Evolutionary conservation across 2,329 filamentous ascomycete species (phyloP), one percentile per base, ranked within the genome.

Genomic region (Fusarium fujikuroi): DNA sequence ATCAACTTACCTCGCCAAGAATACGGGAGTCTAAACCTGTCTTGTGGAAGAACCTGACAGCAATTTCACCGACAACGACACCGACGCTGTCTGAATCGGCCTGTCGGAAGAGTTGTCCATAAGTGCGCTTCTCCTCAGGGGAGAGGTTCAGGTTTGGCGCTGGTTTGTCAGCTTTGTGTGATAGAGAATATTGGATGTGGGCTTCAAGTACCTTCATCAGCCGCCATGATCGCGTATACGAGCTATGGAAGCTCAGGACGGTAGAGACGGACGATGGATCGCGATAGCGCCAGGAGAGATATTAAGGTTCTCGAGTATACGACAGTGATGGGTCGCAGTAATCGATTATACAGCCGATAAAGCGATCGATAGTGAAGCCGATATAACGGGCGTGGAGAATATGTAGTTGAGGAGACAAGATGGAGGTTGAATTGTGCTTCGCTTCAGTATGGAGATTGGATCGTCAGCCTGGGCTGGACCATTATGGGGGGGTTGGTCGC

Each of bases 21-120:
- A 96, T 88, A 70, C 93, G 91, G 60, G 95, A 94, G 70, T 95
- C 91, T 54, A 99, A 87, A 76, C 93, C 92, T 50, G 96, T 98
- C 87, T 96, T 96, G 84, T 98, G 95, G 81, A 99, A 99, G 87
- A 99, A 98, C 81, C 95, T 94, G 82, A 99, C 95, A 66, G 96
- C 96, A 70, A 97, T 89, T 83, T 99, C 96, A 83, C 96, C 96
- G 23, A 96, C 98, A 39, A 99, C 94, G 73, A 98, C 95, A 63
- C 95, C 95, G 65, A 97, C 92, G 80, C 90, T 93, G 77, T 98
- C 96, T 67, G 92, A 93, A 83, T 99, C 96, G 75, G 96, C 96
- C 78, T 95, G 92, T 82, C 93, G 91, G 85, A 99, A 98, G 72
- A 99, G 91, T 83, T 96, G 94, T 77, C 93, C 94, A 83, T 97